These are phyloP conservation scores for Fraxinus greggii DNA, from an alignment of 305 asterid genomes.

Conservation along the genomic window DNA sequence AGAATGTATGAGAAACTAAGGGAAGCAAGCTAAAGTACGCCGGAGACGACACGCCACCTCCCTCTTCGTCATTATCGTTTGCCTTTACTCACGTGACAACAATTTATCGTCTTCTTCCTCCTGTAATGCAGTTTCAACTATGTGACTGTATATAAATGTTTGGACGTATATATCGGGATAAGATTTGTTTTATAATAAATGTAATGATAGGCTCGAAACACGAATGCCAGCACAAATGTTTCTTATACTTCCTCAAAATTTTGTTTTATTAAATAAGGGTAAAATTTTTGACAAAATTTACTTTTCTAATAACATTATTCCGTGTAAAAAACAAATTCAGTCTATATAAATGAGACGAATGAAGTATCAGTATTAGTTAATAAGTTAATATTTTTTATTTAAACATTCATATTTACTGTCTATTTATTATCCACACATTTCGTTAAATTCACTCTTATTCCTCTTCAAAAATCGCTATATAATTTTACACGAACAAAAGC, in stretches of 20 bases:
- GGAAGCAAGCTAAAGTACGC: conserved; percentile 28
- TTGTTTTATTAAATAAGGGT: too few species aligned
- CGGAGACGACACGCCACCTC: conserved; percentile 40
- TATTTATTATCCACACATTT: neutral
- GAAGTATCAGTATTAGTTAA: too few species aligned
- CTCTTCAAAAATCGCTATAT: too few species aligned
- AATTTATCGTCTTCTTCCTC: neutral
- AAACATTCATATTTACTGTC: neutral
- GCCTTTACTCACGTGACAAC: neutral
- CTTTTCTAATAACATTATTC: too few species aligned
- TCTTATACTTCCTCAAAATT: neutral
- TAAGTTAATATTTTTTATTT: too few species aligned
- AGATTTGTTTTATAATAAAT: neutral
- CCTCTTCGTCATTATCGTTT: neutral
- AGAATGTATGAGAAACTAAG: neutral
- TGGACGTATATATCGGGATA: neutral
- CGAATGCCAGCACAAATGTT: conserved; percentile 23
- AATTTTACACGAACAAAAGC: too few species aligned
- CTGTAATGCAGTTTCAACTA: neutral
- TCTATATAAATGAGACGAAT: too few species aligned
- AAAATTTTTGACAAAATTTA: too few species aligned
- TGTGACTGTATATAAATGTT: neutral
- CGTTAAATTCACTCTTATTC: neutral
- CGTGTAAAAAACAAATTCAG: too few species aligned
- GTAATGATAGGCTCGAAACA: conserved; percentile 31